phyloP scores from a whole-genome alignment of 495 filamentous ascomycete genomes.

The Neurospora cerealis region DNA sequence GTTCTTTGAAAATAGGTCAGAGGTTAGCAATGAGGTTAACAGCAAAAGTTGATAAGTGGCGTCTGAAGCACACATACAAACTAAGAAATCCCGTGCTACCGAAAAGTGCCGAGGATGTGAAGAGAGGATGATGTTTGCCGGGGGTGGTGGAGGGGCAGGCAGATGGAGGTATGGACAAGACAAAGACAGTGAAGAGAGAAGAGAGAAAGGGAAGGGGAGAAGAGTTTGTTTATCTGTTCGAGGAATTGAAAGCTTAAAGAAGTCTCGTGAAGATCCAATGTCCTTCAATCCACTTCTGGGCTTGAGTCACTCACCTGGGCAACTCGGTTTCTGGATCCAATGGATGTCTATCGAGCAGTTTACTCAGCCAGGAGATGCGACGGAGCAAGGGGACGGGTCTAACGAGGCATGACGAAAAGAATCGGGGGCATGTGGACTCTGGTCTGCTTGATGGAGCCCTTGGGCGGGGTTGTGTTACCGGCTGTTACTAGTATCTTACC shows the following conservation, averaged over 20 bases:
- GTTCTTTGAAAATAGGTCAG: background rate
- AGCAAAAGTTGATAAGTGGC: background rate
- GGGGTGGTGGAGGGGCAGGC: background rate
- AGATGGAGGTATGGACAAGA: background rate
- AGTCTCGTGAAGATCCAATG: background rate
- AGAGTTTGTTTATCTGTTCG: background rate
- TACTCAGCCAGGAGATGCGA: background rate
- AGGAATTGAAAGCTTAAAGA: background rate
- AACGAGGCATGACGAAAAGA: background rate
- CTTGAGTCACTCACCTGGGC: background rate
- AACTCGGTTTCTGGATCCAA: background rate
- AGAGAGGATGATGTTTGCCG: slow-evolving; percentile 1
- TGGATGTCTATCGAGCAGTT: background rate
- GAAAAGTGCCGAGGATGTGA: slow-evolving; percentile 5
- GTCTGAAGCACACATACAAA: background rate
- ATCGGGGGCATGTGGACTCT: background rate
- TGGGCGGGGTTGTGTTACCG: background rate
- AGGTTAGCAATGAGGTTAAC: background rate
- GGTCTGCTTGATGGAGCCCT: background rate
- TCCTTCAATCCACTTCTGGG: background rate
- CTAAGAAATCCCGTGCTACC: background rate
- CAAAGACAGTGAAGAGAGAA: background rate
- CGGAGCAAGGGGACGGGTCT: background rate
- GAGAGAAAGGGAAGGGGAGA: background rate
- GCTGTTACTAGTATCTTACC: background rate